Evolutionary conservation across 192 early-diverging fungal species (phyloP).

Genomic region (Gaertneriomyces sp.): DNA sequence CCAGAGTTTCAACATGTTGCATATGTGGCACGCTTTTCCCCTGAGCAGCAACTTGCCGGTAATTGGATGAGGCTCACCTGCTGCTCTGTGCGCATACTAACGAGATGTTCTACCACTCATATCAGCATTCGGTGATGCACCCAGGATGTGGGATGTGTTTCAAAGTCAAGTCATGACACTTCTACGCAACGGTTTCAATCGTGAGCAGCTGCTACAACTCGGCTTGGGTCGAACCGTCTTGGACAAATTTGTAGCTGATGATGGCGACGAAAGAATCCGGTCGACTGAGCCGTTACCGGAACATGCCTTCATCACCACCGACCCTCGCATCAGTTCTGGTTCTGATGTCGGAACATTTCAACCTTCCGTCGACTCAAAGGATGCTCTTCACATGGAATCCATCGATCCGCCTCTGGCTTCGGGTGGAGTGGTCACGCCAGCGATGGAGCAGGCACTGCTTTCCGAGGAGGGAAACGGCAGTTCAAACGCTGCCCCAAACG

Average conservation of each 20-base stretch:
- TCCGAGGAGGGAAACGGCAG: not conserved
- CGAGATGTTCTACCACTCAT: not conserved
- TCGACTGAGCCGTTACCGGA: not conserved
- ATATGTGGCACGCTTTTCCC: not conserved
- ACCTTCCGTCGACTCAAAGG: not conserved
- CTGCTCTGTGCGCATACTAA: slow-evolving; percentile 1
- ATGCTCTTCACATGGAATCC: not conserved
- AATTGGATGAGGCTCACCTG: not conserved
- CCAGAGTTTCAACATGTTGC: slow-evolving; percentile 5
- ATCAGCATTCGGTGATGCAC: not conserved
- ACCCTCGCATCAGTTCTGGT: not conserved
- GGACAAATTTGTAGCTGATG: not conserved
- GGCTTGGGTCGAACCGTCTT: not conserved
- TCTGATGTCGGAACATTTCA: too few species aligned
- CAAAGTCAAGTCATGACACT: not conserved
- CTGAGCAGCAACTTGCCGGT: slow-evolving; percentile 7
- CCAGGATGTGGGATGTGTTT: not conserved
- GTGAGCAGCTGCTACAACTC: not conserved
- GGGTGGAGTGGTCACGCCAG: not conserved
- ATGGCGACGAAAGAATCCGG: not conserved
- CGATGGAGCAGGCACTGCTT: not conserved
- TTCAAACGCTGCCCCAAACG: not conserved
- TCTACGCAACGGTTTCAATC: not conserved
- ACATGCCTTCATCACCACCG: not conserved
- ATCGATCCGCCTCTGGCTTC: not conserved